Evolutionary conservation across 106 monocot species (phyloP).

Genomic region (Chionographis japonica): DNA sequence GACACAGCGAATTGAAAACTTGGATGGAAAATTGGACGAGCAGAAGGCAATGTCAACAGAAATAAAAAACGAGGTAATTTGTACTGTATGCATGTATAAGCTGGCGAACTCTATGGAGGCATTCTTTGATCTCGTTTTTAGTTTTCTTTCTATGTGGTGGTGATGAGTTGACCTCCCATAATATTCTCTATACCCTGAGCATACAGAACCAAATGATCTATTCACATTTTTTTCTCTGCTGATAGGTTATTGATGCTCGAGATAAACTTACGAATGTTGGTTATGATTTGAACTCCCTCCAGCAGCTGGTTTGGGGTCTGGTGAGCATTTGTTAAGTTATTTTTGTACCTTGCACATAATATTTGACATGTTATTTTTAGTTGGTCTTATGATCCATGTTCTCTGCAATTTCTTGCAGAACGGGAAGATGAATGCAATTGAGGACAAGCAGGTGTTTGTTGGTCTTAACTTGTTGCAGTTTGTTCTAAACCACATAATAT

Average conservation of each 20-base stretch:
- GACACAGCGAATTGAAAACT: conserved; percentile 55
- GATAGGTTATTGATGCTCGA: conserved; percentile 57
- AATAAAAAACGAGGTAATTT: conserved; percentile 55
- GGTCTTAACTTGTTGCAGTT: too few species aligned
- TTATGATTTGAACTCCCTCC: conserved; percentile 35
- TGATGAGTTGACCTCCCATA: too few species aligned
- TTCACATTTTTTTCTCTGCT: neutral
- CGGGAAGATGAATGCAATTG: conserved; percentile 75
- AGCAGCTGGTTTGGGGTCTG: conserved; percentile 44
- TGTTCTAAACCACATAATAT: too few species aligned
- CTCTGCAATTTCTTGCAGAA: conserved; percentile 28
- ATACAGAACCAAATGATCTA: neutral
- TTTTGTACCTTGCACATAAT: neutral
- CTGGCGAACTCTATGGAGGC: too few species aligned
- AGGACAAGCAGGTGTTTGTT: conserved; percentile 69
- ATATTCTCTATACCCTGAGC: too few species aligned
- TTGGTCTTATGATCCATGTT: neutral
- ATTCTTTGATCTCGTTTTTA: neutral
- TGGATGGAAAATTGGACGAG: conserved; percentile 73
- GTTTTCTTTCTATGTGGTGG: too few species aligned
- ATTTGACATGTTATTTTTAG: neutral
- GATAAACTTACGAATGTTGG: conserved; percentile 44
- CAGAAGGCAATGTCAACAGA: conserved; percentile 55
- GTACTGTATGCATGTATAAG: too few species aligned
- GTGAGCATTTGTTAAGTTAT: conserved; percentile 16